These are phyloP conservation scores for Eucalyptus fibrosa DNA, from an alignment of 345 rosid genomes.

Conservation along the genomic window DNA sequence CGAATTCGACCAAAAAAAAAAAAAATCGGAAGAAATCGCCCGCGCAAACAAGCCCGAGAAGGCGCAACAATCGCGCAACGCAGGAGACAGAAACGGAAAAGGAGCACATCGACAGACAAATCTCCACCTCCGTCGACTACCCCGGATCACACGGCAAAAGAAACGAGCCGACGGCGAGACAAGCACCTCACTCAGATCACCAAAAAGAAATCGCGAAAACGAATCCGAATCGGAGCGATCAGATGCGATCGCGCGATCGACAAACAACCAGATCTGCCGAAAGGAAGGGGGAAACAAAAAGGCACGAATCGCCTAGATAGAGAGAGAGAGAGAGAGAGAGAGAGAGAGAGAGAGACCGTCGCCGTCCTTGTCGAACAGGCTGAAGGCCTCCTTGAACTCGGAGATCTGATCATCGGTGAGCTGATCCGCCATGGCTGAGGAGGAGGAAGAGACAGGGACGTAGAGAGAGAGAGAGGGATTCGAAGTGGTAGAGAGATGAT, in stretches of 20 bases:
- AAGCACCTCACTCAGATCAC: background rate
- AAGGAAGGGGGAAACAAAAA: background rate
- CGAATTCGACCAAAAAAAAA: background rate
- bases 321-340: background rate
- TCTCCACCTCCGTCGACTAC: background rate
- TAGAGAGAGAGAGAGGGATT: background rate
- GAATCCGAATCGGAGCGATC: background rate
- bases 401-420: slow-evolving; percentile 17
- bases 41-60: background rate
- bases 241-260: background rate
- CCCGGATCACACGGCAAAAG: background rate
- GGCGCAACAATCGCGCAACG: background rate
- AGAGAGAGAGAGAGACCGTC: slow-evolving; percentile 6
- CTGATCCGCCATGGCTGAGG: slow-evolving; percentile 6
- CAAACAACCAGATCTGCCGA: background rate
- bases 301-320: background rate
- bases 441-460: background rate
- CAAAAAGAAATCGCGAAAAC: background rate
- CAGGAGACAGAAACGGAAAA: background rate
- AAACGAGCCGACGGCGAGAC: background rate
- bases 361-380: slow-evolving; percentile 20
- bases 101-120: background rate
- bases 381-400: slow-evolving; percentile 18
- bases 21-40: background rate
- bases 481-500: background rate